Conservation (phyloP, 176 grass and related monocot species). For the Luzula sylvatica region DNA sequence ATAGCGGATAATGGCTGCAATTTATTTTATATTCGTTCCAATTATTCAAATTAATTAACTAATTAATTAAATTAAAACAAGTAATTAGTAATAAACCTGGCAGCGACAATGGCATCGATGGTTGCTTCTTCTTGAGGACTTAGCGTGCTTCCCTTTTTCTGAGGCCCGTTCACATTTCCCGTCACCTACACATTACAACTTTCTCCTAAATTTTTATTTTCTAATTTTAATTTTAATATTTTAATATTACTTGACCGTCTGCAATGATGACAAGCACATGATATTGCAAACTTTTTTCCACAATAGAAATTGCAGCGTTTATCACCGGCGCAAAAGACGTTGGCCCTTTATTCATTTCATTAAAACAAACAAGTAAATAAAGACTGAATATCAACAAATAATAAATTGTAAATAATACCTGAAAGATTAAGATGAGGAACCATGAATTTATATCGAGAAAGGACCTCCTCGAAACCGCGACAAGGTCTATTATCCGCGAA, state of each 20-base stretch:
- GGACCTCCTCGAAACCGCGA: slow-evolving; percentile 84
- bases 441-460: slow-evolving; percentile 62
- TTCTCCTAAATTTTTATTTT: slow-evolving; percentile 1
- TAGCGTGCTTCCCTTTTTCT: slow-evolving; percentile 42
- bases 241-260: slow-evolving; percentile 66
- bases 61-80: slow-evolving; percentile 18
- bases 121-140: slow-evolving; percentile 78
- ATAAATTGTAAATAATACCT: slow-evolving; percentile 28
- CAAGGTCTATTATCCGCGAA: slow-evolving; percentile 52
- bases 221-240: background rate
- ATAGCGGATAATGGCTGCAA: slow-evolving; percentile 83
- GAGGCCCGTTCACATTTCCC: slow-evolving; percentile 11
- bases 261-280: slow-evolving; percentile 96
- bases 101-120: slow-evolving; percentile 76
- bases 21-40: background rate
- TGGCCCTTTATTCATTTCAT: slow-evolving; percentile 52
- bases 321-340: slow-evolving; percentile 92
- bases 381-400: background rate
- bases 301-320: slow-evolving; percentile 54
- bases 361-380: background rate
- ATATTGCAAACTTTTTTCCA: slow-evolving; percentile 74
- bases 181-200: slow-evolving; percentile 37
- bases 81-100: slow-evolving; percentile 63
- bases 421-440: slow-evolving; percentile 81
- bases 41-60: slow-evolving; percentile 4